Conservation (phyloP, 2,329 filamentous ascomycete species). For the Amauroascus verrucosus region DNA sequence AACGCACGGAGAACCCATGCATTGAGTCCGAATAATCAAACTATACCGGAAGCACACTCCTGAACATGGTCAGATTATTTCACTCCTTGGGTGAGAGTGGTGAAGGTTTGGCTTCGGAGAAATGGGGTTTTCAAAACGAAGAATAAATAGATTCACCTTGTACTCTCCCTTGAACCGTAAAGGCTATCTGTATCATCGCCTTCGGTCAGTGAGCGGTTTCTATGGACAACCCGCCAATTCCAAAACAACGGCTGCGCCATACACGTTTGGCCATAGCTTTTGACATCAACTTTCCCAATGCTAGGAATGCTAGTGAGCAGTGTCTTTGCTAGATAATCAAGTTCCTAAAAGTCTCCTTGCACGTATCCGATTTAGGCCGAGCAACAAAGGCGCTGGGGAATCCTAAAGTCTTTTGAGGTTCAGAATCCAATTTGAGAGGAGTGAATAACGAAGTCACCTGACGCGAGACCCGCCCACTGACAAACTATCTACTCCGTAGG, state of each 20-base stretch:
- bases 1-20: neutral
- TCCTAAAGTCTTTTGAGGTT: too few relatives aligned
- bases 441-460: neutral
- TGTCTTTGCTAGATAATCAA: too few relatives aligned
- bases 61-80: constrained; percentile 13
- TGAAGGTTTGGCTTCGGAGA: neutral
- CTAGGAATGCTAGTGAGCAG: too few relatives aligned
- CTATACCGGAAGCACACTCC: constrained; percentile 43
- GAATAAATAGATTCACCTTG: constrained; percentile 46
- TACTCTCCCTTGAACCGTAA: constrained; percentile 54
- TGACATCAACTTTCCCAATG: neutral
- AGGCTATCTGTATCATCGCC: constrained; percentile 25
- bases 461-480: neutral
- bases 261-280: constrained; percentile 13
- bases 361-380: too few relatives aligned
- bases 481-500: too few relatives aligned
- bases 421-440: too few relatives aligned
- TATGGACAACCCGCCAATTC: neutral
- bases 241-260: constrained; percentile 10
- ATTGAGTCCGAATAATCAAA: neutral
- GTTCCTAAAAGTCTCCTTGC: neutral
- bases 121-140: neutral
- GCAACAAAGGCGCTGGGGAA: too few relatives aligned
- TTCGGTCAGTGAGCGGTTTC: neutral
- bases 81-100: neutral